Evolutionary conservation across 257 asterid genomes (phyloP), one percentile per base, ranked within the genome.

Genomic region (Salvia hispanica): DNA sequence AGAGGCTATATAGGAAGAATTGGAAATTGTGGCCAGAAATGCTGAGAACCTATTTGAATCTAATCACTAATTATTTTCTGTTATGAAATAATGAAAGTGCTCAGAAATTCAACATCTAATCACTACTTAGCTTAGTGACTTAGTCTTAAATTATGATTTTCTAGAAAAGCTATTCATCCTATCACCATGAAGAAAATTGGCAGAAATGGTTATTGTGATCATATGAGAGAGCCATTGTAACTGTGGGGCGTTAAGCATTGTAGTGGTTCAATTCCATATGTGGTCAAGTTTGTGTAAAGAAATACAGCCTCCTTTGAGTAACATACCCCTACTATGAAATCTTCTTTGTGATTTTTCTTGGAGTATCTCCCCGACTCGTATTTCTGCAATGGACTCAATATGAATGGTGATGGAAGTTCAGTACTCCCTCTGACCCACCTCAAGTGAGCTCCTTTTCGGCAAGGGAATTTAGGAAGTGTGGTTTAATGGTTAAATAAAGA

Each of bases 191-290:
- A 25, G 39, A 34, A 34, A 34, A 25, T 25, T 34, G 39, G 39
- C 39, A 34, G 6, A 34, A 34, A 5, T 5, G 36, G 31, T 37
- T 58, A 53, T 7, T 52, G 39, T 47, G 9, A 54, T 15, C 8
- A 21, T 57, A 15, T 18, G 67, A 68, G 31, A 25, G 31, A 43
- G 60, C 21, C 50, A 63, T 39, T 7, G 9, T 64, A 33, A 48
- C 36, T 63, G 25, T 56, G 72, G 36, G 25, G 58, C n/a, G 36
- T 39, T 68, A 71, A 71, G 7, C 37, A 7, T 36, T 16, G 62
- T 39, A 12, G 57, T 60, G 44, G 50, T 47, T 12, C 18, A 7
- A 43, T 45, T 28, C 46, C 61, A 46, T 28, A 10, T 21, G 62
- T 31, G 25, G 4, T 11, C 58, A 25, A 34, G 39, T 40, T 39